phyloP scores from a whole-genome alignment of 208 protist species.

The Trichomonas gallinae region DNA sequence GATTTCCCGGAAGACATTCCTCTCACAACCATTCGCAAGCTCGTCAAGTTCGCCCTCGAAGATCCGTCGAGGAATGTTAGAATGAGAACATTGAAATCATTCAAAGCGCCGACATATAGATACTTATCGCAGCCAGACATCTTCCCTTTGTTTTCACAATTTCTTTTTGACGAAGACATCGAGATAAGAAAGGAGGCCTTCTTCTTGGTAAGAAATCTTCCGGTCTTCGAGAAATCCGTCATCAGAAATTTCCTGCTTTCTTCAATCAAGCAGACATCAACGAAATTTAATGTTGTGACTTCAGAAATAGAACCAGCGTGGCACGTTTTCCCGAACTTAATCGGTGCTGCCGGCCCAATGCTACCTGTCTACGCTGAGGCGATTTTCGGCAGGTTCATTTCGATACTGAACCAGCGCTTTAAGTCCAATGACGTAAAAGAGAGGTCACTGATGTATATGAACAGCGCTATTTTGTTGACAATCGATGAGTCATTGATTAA shows the following conservation, averaged over 20 bases:
- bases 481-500: slow-evolving; percentile 22
- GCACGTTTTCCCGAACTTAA: neutral
- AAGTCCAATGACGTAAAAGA: neutral
- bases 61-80: neutral
- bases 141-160: neutral
- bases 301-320: neutral
- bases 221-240: neutral
- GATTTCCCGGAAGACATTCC: neutral
- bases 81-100: neutral
- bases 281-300: neutral
- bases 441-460: neutral
- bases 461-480: neutral
- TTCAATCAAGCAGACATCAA: neutral
- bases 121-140: neutral
- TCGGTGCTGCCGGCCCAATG: neutral
- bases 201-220: neutral
- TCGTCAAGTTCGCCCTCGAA: neutral
- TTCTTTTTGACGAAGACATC: neutral
- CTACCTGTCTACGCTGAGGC: neutral
- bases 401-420: neutral
- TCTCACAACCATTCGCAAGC: neutral
- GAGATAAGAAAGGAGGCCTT: neutral
- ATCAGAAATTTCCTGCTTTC: neutral
- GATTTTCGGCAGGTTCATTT: neutral
- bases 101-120: neutral